These are phyloP conservation scores for Scutellaria minor DNA, from an alignment of 257 asterid species.

Conservation along the genomic window DNA sequence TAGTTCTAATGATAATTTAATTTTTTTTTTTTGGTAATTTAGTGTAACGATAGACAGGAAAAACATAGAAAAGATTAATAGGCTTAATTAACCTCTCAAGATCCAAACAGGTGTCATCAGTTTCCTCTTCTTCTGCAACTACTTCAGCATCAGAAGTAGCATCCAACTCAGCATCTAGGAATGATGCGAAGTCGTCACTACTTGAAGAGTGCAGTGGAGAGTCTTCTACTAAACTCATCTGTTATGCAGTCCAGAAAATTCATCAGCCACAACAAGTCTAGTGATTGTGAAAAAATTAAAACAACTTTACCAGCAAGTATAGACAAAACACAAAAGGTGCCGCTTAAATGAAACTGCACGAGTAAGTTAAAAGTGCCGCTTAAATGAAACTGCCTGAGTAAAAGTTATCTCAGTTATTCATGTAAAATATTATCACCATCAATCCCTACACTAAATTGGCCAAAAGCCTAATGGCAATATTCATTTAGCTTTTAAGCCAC, in stretches of 20 bases:
- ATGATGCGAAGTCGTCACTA: conserved; percentile 79
- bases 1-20: too few species aligned
- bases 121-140: conserved; percentile 46
- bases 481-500: background rate
- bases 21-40: too few species aligned
- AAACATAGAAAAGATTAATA: conserved; percentile 8
- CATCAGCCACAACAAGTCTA: background rate
- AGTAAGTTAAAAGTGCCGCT: background rate
- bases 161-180: conserved; percentile 78
- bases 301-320: background rate
- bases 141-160: conserved; percentile 56
- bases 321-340: background rate
- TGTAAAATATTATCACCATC: background rate
- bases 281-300: conserved; percentile 7
- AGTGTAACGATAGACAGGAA: background rate
- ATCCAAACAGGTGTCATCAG: conserved; percentile 36
- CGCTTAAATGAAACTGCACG: background rate
- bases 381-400: background rate
- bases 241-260: conserved; percentile 29
- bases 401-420: background rate
- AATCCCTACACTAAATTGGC: background rate
- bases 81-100: conserved; percentile 43
- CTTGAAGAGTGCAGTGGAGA: conserved; percentile 85
- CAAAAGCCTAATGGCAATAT: background rate
- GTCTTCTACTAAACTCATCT: conserved; percentile 85